Evolutionary conservation across 2,329 filamentous ascomycete species (phyloP).

Genomic region (Colletotrichum orbiculare): DNA sequence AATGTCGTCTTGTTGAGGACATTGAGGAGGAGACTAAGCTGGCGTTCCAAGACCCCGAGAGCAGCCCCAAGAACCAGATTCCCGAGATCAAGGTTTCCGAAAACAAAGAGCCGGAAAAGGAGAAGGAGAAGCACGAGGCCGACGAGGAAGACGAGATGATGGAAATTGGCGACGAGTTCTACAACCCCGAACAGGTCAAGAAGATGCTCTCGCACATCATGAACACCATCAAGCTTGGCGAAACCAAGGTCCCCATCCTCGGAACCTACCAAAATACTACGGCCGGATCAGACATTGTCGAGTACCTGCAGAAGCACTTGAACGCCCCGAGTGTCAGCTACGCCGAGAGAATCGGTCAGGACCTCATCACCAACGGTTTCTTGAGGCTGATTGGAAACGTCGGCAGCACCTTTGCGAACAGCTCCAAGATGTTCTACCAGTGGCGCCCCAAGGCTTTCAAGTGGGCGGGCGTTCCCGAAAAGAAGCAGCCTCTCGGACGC

Average conservation of each 20-base stretch:
- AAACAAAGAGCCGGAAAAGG: conserved; percentile 59
- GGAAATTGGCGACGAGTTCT: conserved; percentile 91
- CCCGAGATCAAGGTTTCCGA: conserved; percentile 91
- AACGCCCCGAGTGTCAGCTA: conserved; percentile 86
- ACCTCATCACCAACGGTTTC: conserved; percentile 87
- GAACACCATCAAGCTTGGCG: conserved; percentile 84
- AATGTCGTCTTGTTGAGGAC: conserved; percentile 95
- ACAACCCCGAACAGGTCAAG: conserved; percentile 87
- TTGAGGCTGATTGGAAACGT: conserved; percentile 93
- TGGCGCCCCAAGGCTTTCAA: conserved; percentile 95
- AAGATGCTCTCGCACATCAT: conserved; percentile 89
- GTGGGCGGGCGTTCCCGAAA: conserved; percentile 87
- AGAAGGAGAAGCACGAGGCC: conserved; percentile 62
- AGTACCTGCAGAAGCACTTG: conserved; percentile 93
- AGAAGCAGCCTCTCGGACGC: conserved; percentile 78
- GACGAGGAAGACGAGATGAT: conserved; percentile 84
- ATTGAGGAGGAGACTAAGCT: conserved; percentile 98
- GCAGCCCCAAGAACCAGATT: conserved; percentile 74
- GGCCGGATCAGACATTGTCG: conserved; percentile 90
- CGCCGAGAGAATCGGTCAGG: conserved; percentile 94
- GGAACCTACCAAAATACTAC: conserved; percentile 96
- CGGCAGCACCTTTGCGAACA: conserved; percentile 95
- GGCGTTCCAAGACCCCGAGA: conserved; percentile 89
- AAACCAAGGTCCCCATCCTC: conserved; percentile 94
- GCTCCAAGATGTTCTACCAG: conserved; percentile 96